phyloP scores from a whole-genome alignment of 2,329 filamentous ascomycete species.

The Zalaria sp. region DNA sequence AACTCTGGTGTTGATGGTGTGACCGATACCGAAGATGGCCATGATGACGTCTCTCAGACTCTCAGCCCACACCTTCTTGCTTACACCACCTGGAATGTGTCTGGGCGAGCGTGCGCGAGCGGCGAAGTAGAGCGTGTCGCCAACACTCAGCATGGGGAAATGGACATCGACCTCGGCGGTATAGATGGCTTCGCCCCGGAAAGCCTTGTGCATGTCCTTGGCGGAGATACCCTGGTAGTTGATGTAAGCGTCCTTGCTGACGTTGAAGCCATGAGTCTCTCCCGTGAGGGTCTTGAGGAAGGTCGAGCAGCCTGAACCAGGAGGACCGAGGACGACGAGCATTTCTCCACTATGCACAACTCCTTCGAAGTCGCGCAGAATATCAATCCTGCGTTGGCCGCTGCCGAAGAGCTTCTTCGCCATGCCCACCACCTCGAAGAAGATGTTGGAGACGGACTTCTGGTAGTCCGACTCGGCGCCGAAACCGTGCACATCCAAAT shows the following conservation, averaged over 20 bases:
- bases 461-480: conserved; percentile 36
- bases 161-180: conserved; percentile 74
- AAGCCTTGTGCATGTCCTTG: conserved; percentile 61
- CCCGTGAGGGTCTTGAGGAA: conserved; percentile 75
- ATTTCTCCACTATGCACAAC: conserved; percentile 59
- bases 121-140: conserved; percentile 67
- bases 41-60: conserved; percentile 59
- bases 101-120: conserved; percentile 55
- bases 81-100: conserved; percentile 44
- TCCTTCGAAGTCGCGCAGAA: conserved; percentile 53
- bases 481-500: conserved; percentile 34
- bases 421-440: conserved; percentile 24
- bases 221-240: conserved; percentile 70
- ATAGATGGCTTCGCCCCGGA: conserved; percentile 77
- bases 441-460: conserved; percentile 34
- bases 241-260: conserved; percentile 57
- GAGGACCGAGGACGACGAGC: conserved; percentile 60
- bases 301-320: conserved; percentile 60
- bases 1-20: conserved; percentile 58
- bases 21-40: conserved; percentile 61
- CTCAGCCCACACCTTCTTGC: conserved; percentile 39
- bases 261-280: conserved; percentile 65
- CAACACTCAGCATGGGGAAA: conserved; percentile 63
- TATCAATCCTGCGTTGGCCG: conserved; percentile 33
- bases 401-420: conserved; percentile 19